Evolutionary conservation across 78 protist genomes (phyloP), one percentile per base, ranked within the genome.

Genomic region (Guillardia theta): DNA sequence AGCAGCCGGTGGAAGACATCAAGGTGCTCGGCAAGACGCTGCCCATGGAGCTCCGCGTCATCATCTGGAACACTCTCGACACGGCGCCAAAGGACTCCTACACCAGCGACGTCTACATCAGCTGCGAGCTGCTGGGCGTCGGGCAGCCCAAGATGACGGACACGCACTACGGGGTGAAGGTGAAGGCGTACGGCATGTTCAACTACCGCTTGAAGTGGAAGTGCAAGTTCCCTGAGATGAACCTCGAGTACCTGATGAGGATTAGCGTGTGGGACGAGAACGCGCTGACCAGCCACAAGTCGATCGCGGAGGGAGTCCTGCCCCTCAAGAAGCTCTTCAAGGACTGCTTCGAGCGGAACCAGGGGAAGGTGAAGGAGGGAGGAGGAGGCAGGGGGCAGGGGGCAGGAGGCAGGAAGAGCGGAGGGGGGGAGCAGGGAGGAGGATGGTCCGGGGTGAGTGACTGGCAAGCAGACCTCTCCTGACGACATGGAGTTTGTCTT

Each of bases 131-230:
- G 33, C 45, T 78, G 15, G 90, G 90, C 33, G 53, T 78, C 44
- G 90, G 90, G 50, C 53, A n/a, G 45, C 15, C 90, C 15, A 78
- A 78, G 90, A 18, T 24, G 50, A 78, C 90, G 21, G 90, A 78
- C 39, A 36, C 18, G 44, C 45, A 78, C 39, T 24, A 78, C 24
- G 22, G 18, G 44, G 90, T 78, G 50, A 78, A 78, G 90, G 24
- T 24, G 48, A 78, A 43, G 50, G 90, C 90, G 18, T 43, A 4
- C 33, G 90, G 90, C 50, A 43, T 78, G 47, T 78, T 78, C 90
- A 78, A 78, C 90, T 78, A 78, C 90, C 90, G 90, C 50, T 48
- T 78, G 53, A 78, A 78, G 48, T 78, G 90, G 90, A 12, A n/a
- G n/a, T 78, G 90, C 90, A 4, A 24, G 83, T 70, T 36, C 83